phyloP scores from a whole-genome alignment of 805 yeast species.

The Cephaloascus fragrans region DNA sequence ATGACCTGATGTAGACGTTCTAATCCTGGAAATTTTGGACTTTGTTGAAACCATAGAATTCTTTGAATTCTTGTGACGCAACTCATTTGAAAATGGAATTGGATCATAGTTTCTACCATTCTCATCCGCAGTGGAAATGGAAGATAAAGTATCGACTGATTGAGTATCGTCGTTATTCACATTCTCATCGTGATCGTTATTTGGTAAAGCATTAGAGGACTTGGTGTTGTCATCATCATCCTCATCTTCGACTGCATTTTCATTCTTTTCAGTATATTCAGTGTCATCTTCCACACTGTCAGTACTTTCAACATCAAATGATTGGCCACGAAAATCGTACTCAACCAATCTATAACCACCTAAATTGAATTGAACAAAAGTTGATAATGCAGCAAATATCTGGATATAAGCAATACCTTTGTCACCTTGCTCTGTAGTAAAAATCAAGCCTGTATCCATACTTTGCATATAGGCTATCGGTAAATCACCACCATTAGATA shows the following conservation, averaged over 20 bases:
- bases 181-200: slow-evolving; percentile 1
- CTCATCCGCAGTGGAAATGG: neutral
- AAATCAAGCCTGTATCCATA: slow-evolving; percentile 35
- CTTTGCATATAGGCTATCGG: slow-evolving; percentile 74
- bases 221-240: slow-evolving; percentile 2
- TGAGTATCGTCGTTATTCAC: slow-evolving; percentile 2
- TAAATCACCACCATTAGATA: slow-evolving; percentile 68
- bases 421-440: slow-evolving; percentile 25
- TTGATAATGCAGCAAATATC: slow-evolving; percentile 45
- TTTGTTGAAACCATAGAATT: neutral
- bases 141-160: neutral
- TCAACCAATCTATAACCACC: slow-evolving; percentile 68
- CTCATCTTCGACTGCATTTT: slow-evolving; percentile 8
- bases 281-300: slow-evolving; percentile 6
- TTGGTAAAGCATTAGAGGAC: neutral
- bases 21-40: too few relatives aligned
- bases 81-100: neutral
- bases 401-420: slow-evolving; percentile 49
- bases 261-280: slow-evolving; percentile 7
- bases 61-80: neutral
- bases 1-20: too few relatives aligned
- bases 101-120: neutral
- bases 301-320: slow-evolving; percentile 4
- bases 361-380: slow-evolving; percentile 48
- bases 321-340: slow-evolving; percentile 49